phyloP scores from a whole-genome alignment of 257 asterid species.

The Hygrophila difformis region DNA sequence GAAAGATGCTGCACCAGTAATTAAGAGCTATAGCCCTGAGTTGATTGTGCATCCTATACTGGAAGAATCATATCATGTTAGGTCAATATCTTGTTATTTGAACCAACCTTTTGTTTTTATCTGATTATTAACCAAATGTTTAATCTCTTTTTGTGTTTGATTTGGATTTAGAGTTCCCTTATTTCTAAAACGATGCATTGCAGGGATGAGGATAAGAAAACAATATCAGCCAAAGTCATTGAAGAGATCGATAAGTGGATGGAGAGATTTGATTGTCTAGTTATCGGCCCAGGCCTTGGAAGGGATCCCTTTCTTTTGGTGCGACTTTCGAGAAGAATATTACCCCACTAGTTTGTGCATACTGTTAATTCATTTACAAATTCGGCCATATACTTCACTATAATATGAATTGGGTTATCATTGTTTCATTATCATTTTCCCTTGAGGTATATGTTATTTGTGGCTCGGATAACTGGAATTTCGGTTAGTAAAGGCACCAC shows the following conservation, averaged over 20 bases:
- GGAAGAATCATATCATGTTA: slow-evolving; percentile 82
- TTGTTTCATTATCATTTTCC: no score
- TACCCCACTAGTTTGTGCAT: no score
- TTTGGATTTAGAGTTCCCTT: slow-evolving; percentile 18
- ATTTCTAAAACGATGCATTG: slow-evolving; percentile 20
- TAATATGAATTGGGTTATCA: no score
- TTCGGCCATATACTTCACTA: no score
- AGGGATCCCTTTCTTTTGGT: slow-evolving; percentile 96
- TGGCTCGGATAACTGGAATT: no score
- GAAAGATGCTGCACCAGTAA: slow-evolving; percentile 89
- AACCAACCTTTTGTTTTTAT: slow-evolving; percentile 1
- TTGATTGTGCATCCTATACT: slow-evolving; percentile 91
- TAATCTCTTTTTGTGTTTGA: neutral
- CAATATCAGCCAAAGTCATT: slow-evolving; percentile 56
- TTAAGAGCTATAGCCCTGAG: slow-evolving; percentile 94
- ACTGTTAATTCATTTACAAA: no score
- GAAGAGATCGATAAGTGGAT: slow-evolving; percentile 93
- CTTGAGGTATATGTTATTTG: no score
- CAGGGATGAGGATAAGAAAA: slow-evolving; percentile 76
- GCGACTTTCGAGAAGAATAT: slow-evolving; percentile 16
- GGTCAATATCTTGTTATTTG: slow-evolving; percentile 39
- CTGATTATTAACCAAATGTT: neutral
- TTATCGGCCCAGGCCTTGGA: slow-evolving; percentile 97
- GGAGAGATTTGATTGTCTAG: slow-evolving; percentile 93
- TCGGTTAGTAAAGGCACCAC: no score